Evolutionary conservation across 768 basidiomycete species (phyloP), one percentile per base, ranked within the genome.

Genomic region (Pleurotus eryngii): DNA sequence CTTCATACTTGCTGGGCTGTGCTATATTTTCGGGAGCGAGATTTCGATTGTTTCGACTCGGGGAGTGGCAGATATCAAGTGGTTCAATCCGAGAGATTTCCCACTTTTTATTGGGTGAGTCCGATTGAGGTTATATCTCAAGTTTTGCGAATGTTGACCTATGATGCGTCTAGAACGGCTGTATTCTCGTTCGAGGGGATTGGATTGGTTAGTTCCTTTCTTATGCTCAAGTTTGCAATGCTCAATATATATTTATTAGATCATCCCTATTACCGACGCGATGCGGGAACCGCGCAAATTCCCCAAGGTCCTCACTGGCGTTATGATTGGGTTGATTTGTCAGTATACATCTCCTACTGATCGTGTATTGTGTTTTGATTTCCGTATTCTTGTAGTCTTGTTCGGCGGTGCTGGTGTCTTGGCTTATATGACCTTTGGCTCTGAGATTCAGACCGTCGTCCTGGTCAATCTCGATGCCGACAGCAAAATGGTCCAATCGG

Each of bases 131-230:
- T 9, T 35, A 35, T 35, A 35, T 35, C 11, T 8, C 7, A 35
- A 3, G 7, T 30, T 9, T 11, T 9, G 30, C 30, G 9, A 9
- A 35, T 11, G 9, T 35, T 35, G 30, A 35, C 30, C 11, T 1
- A 9, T 9, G 30, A 35, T 11, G 30, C 46, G 27, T 14, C n/a
- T 37, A 48, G 57, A 22, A 98, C 97, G 20, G 96, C 97, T 3
- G 96, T 98, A 27, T 98, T 98, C 72, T 93, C 97, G 1, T 99
- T 98, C 64, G 96, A 99, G 72, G 96, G 96, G 7, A 93, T 99
- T 62, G 97, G 96, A 48, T 76, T 98, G 72, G 88, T 90, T 63
- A 62, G 84, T 70, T 54, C 27, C 27, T 43, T 30, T 5, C 22
- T 24, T 9, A 20, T 49, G 46, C 38, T 59, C 54, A 63, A 58